phyloP scores from a whole-genome alignment of 2,329 filamentous ascomycete genomes.

The Beauveria bassiana region DNA sequence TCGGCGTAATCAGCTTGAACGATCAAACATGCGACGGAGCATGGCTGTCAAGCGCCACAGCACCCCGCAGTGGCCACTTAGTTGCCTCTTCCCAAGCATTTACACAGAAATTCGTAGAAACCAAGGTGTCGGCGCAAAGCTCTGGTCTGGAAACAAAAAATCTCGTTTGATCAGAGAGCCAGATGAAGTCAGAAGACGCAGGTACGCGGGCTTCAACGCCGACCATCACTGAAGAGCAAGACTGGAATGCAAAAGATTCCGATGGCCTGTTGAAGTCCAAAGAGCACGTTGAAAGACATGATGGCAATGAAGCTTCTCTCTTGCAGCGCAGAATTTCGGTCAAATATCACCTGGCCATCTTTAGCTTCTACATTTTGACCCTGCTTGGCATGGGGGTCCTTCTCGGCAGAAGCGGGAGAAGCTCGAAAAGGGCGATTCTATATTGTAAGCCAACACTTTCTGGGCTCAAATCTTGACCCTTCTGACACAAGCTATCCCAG shows the following conservation, averaged over 20 bases:
- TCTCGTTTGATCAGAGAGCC: background rate
- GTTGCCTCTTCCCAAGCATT: background rate
- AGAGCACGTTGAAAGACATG: background rate
- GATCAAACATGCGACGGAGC: background rate
- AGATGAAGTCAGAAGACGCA: conserved; percentile 4
- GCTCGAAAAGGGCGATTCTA: background rate
- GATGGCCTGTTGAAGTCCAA: background rate
- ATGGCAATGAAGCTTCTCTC: background rate
- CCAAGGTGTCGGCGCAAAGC: background rate
- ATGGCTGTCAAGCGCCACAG: background rate
- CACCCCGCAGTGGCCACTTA: too few species aligned
- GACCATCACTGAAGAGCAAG: conserved; percentile 4
- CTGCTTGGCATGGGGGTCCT: background rate
- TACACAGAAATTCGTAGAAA: too few species aligned
- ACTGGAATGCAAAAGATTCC: conserved; percentile 1
- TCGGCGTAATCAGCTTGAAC: too few species aligned
- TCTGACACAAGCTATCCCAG: background rate
- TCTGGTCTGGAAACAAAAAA: background rate
- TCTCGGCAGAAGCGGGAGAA: background rate
- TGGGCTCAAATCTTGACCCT: too few species aligned
- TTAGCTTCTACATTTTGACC: conserved; percentile 2
- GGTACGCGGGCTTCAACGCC: background rate
- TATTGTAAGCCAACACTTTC: background rate
- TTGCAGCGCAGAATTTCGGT: background rate
- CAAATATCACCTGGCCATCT: background rate